Base-by-base conservation (phyloP, 2,329 filamentous ascomycete species). In the Ceratocystis ficicola region DNA sequence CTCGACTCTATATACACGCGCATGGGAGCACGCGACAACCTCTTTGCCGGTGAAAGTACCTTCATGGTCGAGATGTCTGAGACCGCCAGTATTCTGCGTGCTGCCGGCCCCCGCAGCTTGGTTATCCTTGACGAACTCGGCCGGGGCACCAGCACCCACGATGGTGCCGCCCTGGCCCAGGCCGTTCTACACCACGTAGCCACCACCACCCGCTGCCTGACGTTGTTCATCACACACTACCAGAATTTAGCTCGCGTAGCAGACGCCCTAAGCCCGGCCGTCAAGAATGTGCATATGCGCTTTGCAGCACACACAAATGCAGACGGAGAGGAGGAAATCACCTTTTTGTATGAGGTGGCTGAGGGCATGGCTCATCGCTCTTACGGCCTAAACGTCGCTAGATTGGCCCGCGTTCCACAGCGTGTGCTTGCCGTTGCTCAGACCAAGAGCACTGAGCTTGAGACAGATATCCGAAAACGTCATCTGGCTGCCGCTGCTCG, bases 61-160 rank as follows among this genome's bases (percentile, higher is more conserved):
- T 99, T 99, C 77, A 96, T 97, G 91, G 92, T 99, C 65, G 94
- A 99, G 74, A 83, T 99, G 1, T 90, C 87, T 44, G 94, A 99
- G 75, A 97, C 94, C 1, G 86, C 88, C 1, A 86, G 91, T 68
- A 96, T 99, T 70, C 81, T 99, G 28, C 93, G 94, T 72, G 84
- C 90, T 71, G 94, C 93, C 0, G 94, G 91, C 0, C 85, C 89
- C 0, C 85, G 90, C 59, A 90, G 85, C 57, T 82, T 99, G 5
- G 88, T 99, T 68, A 90, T 99, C 57, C 84, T 99, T 5, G 94
- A 99, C 76, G 94, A 99, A 78, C 81, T 99, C 1, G 94, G 94
- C 44, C 84, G 94, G 65, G 94, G 94, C 63, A 99, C 94, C 0
- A 90, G 86, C 70, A 99, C 94, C 8, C 91, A 97, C 73, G 94